Percentiles rank a stretch among this genome's conserved stretches.
phyloP scores from a whole-genome alignment of 78 protist species.

The Blattamonas nauphoetae region DNA sequence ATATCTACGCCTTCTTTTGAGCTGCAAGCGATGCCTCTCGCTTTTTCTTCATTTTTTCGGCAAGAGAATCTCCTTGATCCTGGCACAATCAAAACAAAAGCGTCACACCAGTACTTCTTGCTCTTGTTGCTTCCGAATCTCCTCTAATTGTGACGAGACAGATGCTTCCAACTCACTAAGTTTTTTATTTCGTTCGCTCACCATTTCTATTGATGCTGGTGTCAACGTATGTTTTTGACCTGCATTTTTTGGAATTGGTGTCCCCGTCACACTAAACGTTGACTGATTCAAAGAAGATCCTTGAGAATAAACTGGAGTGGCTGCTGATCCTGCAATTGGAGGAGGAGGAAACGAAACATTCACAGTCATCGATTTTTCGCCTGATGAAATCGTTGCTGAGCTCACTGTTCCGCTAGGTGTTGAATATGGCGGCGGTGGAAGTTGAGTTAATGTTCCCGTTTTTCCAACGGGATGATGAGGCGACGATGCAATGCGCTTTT shows the following conservation, averaged over 20 bases:
- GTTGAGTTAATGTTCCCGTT: background rate
- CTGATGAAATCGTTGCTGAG: too few relatives aligned
- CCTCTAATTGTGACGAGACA: background rate
- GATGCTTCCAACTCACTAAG: background rate
- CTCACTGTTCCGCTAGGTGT: background rate
- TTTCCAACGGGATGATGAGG: background rate
- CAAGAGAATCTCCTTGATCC: background rate
- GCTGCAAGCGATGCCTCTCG: background rate
- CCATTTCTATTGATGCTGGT: background rate
- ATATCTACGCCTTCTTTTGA: too few relatives aligned
- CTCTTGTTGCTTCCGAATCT: background rate
- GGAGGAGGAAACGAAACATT: too few relatives aligned
- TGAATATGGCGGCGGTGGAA: background rate
- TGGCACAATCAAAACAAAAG: background rate
- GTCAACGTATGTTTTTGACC: background rate
- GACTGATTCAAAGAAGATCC: background rate
- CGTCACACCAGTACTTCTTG: background rate
- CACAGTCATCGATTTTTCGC: too few relatives aligned
- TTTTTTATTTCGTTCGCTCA: background rate
- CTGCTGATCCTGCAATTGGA: background rate
- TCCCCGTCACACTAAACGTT: background rate
- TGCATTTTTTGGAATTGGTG: background rate
- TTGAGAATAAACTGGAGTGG: background rate
- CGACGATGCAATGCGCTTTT: background rate
- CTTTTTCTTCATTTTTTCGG: background rate